A percentile compares a stretch with the other conserved stretches of the same genome.
These are phyloP conservation scores for Forsythia suspensa DNA, from an alignment of 257 asterid genomes.

Conservation along the genomic window DNA sequence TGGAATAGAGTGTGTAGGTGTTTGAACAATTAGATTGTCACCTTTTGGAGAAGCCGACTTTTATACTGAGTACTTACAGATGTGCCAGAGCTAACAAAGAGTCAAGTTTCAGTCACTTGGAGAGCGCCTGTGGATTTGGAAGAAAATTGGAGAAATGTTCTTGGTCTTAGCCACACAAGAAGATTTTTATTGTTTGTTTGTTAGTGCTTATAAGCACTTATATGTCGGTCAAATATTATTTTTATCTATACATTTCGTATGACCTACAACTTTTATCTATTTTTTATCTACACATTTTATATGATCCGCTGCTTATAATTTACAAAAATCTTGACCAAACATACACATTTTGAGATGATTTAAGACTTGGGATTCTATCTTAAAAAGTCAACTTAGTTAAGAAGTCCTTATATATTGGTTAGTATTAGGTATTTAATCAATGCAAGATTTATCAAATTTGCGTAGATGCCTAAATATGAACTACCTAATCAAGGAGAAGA, in stretches of 20 bases:
- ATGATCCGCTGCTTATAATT: too few species aligned
- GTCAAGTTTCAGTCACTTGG: conserved; percentile 12
- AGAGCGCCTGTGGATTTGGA: conserved; percentile 28
- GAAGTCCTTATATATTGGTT: conserved; percentile 46
- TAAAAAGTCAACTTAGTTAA: conserved; percentile 52
- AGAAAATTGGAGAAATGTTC: conserved; percentile 28
- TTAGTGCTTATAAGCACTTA: not conserved
- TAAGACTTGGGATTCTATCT: too few species aligned
- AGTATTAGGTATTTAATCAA: too few species aligned
- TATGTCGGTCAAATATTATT: conserved; percentile 36
- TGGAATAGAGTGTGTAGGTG: conserved; percentile 74
- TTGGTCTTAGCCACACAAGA: conserved; percentile 24
- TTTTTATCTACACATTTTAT: too few species aligned
- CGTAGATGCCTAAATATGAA: conserved; percentile 65
- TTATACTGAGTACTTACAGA: conserved; percentile 60
- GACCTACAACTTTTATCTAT: too few species aligned
- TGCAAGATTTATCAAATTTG: conserved; percentile 34
- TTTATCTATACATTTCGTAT: conserved; percentile 38
- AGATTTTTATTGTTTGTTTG: not conserved
- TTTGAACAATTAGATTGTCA: conserved; percentile 44
- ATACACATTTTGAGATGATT: too few species aligned
- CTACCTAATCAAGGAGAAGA: conserved; percentile 43
- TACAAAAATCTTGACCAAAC: too few species aligned
- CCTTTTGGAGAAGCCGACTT: conserved; percentile 33
- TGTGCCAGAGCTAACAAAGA: conserved; percentile 16